Conservation (phyloP, 163 green algal genomes). For the Prototheca cutis region DNA sequence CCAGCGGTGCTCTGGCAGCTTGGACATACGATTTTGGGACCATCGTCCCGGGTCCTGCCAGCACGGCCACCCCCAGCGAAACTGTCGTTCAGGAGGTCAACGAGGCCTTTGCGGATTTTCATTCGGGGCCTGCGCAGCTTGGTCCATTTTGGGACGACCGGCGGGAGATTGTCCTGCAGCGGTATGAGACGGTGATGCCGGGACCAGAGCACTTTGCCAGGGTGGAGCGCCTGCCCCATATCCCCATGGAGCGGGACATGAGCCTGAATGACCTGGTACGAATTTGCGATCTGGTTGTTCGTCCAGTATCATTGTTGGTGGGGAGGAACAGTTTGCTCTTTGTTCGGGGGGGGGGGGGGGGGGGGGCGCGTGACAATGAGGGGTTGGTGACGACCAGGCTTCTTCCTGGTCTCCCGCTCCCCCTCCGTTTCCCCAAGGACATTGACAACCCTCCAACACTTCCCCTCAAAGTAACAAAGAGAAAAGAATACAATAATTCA, state of each 20-base stretch:
- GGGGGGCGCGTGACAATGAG: too few species aligned
- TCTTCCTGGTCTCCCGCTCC: too few species aligned
- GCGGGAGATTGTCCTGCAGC: background rate
- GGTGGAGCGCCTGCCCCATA: too few species aligned
- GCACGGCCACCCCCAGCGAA: background rate
- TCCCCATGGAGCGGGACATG: background rate
- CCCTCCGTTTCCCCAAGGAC: too few species aligned
- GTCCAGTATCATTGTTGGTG: too few species aligned
- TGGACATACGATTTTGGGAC: conserved; percentile 17
- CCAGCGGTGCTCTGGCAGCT: conserved; percentile 24
- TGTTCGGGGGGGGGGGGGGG: too few species aligned
- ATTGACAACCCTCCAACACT: too few species aligned
- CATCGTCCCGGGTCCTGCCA: background rate
- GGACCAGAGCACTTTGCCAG: background rate
- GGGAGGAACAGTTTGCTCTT: too few species aligned
- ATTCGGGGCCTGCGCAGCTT: background rate
- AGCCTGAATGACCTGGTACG: background rate
- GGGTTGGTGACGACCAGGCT: too few species aligned
- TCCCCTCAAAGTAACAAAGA: too few species aligned
- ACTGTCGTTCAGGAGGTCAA: background rate
- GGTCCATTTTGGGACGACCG: background rate
- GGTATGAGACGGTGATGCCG: background rate
- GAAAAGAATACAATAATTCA: too few species aligned
- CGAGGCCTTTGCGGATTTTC: background rate
- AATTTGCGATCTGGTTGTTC: background rate